Conservation (phyloP, 2,329 filamentous ascomycete genomes). For the Periglandula ipomoeae region DNA sequence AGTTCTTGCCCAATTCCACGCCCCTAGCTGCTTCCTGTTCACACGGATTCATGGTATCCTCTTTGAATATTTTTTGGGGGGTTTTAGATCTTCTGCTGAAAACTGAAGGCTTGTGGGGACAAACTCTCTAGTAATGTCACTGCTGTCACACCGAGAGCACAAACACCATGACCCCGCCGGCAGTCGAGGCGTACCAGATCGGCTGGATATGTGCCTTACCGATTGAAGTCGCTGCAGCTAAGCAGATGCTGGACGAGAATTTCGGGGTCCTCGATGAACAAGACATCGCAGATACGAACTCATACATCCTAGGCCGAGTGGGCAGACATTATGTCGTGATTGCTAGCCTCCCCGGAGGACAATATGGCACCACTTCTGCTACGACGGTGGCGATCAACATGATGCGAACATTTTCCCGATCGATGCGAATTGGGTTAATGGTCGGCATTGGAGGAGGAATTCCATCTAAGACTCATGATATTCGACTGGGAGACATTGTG, state of each 20-base stretch:
- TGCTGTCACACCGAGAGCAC: too few relatives aligned
- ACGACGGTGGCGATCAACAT: conserved; percentile 1
- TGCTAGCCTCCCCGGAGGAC: not conserved
- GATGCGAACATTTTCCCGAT: conserved; percentile 1
- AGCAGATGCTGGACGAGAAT: not conserved
- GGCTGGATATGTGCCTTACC: not conserved
- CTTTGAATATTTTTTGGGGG: too few relatives aligned
- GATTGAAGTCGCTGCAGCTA: not conserved
- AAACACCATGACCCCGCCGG: too few relatives aligned
- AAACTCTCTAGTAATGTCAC: too few relatives aligned
- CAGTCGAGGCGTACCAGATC: not conserved
- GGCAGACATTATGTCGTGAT: not conserved
- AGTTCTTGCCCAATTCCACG: too few relatives aligned
- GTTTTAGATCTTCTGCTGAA: too few relatives aligned
- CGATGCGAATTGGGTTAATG: not conserved
- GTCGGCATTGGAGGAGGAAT: not conserved
- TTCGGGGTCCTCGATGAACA: not conserved
- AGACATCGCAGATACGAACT: not conserved
- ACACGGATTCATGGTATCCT: too few relatives aligned
- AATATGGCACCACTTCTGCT: not conserved
- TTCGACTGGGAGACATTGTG: not conserved
- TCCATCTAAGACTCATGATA: not conserved
- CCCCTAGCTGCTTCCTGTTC: too few relatives aligned
- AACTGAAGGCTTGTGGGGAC: too few relatives aligned
- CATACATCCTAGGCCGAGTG: not conserved